Conservation (phyloP, 352 stramenopile species). For the Phytopythium chamaehyphon region DNA sequence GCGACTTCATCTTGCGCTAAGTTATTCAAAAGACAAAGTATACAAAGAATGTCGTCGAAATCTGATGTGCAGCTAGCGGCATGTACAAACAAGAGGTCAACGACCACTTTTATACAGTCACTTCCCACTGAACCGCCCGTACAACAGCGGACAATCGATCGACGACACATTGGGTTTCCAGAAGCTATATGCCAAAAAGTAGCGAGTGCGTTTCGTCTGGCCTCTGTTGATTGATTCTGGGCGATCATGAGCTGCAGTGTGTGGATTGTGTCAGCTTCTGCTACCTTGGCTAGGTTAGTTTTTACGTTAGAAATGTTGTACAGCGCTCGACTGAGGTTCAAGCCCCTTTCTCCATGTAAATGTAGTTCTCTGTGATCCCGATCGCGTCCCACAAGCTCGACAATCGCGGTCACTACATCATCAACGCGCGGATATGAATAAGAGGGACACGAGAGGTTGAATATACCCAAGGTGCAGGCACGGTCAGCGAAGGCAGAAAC, state of each 20-base stretch:
- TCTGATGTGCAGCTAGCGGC: slow-evolving; percentile 10
- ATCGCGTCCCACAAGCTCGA: slow-evolving; percentile 41
- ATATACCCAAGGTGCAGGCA: slow-evolving; percentile 48
- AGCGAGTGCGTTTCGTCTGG: slow-evolving; percentile 44
- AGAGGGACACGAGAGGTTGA: slow-evolving; percentile 62
- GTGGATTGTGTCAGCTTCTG: slow-evolving; percentile 38
- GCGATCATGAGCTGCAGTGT: slow-evolving; percentile 33
- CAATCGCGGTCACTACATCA: slow-evolving; percentile 56
- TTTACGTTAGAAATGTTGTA: slow-evolving; percentile 67
- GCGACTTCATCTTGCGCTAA: slow-evolving; percentile 26
- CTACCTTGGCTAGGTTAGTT: slow-evolving; percentile 64
- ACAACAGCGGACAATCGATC: slow-evolving; percentile 29
- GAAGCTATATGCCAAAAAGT: slow-evolving; percentile 44
- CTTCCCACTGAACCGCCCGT: slow-evolving; percentile 1
- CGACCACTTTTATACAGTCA: slow-evolving; percentile 39
- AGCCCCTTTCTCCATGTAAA: too few relatives aligned
- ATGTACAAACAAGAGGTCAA: slow-evolving; percentile 32
- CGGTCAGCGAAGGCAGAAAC: slow-evolving; percentile 25
- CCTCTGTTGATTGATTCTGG: slow-evolving; percentile 15
- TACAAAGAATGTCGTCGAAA: slow-evolving; percentile 36
- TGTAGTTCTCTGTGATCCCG: slow-evolving; percentile 15
- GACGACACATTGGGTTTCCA: slow-evolving; percentile 43
- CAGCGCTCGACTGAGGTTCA: slow-evolving; percentile 37
- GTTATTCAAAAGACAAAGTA: slow-evolving; percentile 30
- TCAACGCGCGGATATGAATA: slow-evolving; percentile 68